Evolutionary conservation across 2,329 filamentous ascomycete species (phyloP).

Genomic region (Ophiobolus disseminans): DNA sequence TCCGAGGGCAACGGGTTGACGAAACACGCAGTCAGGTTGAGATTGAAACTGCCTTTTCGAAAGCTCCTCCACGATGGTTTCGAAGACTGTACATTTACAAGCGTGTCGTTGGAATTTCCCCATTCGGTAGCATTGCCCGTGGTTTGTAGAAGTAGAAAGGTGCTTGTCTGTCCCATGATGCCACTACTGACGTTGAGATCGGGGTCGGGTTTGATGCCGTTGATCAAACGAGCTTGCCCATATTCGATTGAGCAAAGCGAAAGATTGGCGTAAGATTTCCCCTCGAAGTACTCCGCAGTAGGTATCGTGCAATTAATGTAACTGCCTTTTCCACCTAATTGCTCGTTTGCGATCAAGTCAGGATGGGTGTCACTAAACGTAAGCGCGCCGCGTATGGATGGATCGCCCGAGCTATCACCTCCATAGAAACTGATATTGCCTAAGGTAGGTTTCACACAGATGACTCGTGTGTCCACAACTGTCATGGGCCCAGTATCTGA

Average conservation of each 20-base stretch:
- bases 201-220: neutral
- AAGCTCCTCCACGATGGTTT: neutral
- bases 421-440: neutral
- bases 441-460: conserved; percentile 4
- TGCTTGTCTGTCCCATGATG: no score
- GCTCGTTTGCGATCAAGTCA: no score
- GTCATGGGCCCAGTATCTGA: conserved; percentile 2
- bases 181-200: no score
- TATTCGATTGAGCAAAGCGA: neutral
- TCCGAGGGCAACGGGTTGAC: neutral
- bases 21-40: neutral
- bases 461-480: conserved; percentile 2
- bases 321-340: no score
- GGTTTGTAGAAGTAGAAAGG: no score
- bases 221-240: neutral
- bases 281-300: neutral
- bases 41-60: neutral
- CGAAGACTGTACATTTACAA: neutral
- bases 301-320: neutral
- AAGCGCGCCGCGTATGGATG: neutral
- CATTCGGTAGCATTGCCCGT: no score
- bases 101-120: no score
- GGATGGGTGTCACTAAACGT: neutral
- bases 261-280: neutral
- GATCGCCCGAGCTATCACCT: neutral